Percentiles rank a stretch among this genome's conserved stretches.
Evolutionary conservation across 139 green algal genomes (phyloP).

Genomic region (Micromonas pusilla): DNA sequence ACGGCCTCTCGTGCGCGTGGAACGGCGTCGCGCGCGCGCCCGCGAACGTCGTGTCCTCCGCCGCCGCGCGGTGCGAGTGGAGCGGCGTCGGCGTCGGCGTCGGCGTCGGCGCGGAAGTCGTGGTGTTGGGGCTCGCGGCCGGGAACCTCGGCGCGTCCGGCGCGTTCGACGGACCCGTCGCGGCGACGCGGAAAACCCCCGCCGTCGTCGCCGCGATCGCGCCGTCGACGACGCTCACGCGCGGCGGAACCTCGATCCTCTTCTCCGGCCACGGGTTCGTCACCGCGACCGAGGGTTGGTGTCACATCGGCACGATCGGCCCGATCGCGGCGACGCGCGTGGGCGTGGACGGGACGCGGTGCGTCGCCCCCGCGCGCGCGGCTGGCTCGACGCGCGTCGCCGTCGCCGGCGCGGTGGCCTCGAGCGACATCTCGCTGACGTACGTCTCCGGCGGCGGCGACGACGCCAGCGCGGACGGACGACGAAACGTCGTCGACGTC

Average conservation of each 20-base stretch:
- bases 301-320: background rate
- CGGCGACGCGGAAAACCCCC: too few relatives aligned
- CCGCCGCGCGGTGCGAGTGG: background rate
- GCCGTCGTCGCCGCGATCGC: too few relatives aligned
- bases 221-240: too few relatives aligned
- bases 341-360: background rate
- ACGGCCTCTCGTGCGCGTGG: background rate
- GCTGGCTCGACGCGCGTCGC: background rate
- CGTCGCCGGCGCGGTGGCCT: background rate
- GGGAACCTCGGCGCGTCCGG: too few relatives aligned
- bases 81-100: background rate
- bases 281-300: background rate
- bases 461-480: background rate
- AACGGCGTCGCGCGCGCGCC: background rate
- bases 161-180: too few relatives aligned
- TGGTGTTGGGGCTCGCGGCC: background rate
- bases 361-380: too few relatives aligned
- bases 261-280: too few relatives aligned
- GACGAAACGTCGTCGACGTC: background rate
- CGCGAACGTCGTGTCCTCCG: background rate
- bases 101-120: background rate
- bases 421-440: background rate
- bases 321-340: background rate
- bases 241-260: too few relatives aligned
- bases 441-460: background rate